These are phyloP conservation scores for Gardenia jasminoides DNA, from an alignment of 257 asterid genomes.

Conservation along the genomic window DNA sequence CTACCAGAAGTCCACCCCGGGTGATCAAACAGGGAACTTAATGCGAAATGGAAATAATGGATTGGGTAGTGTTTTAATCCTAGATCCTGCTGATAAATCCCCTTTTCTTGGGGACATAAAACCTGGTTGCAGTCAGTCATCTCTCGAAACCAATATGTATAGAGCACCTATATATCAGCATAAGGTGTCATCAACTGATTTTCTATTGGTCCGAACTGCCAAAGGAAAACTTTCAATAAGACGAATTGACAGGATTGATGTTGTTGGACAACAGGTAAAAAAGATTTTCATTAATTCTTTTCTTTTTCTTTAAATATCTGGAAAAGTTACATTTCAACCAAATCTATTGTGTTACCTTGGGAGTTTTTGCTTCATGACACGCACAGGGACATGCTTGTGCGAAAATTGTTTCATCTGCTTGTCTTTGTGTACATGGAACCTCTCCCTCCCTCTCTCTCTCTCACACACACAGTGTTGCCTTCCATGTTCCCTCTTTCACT, in stretches of 20 bases:
- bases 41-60: slow-evolving; percentile 73
- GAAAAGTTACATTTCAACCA: background rate
- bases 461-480: too few species aligned
- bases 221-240: slow-evolving; percentile 98
- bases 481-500: background rate
- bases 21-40: slow-evolving; percentile 68
- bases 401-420: background rate
- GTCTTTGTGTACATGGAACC: background rate
- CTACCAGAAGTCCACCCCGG: slow-evolving; percentile 75
- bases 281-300: background rate
- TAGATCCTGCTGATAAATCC: slow-evolving; percentile 97
- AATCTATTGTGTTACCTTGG: background rate
- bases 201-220: slow-evolving; percentile 90
- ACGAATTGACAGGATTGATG: slow-evolving; percentile 95
- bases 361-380: background rate
- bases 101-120: slow-evolving; percentile 97
- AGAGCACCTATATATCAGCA: slow-evolving; percentile 94
- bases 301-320: slow-evolving; percentile 12
- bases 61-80: slow-evolving; percentile 76
- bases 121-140: slow-evolving; percentile 85
- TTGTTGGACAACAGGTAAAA: slow-evolving; percentile 94
- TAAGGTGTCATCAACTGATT: slow-evolving; percentile 84
- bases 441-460: background rate
- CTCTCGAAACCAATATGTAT: slow-evolving; percentile 95
- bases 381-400: background rate